phyloP scores from a whole-genome alignment of 495 filamentous ascomycete species.

The Lasiosphaeriaceae sp. region DNA sequence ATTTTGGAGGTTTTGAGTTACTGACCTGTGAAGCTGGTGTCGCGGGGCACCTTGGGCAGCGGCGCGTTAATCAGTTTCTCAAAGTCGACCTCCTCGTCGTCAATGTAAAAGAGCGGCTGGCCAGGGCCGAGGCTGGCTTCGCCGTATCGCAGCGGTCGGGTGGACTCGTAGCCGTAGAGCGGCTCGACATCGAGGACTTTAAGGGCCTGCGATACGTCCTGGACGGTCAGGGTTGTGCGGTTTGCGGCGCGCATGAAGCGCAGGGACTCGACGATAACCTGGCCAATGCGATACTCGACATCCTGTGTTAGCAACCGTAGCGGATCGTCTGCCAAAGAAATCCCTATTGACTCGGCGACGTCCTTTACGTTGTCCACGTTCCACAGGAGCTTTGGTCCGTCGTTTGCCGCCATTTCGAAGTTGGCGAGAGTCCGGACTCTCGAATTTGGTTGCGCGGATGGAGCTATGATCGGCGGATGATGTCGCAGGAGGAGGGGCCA shows the following conservation, averaged over 20 bases:
- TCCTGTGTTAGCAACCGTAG: constrained; percentile 82
- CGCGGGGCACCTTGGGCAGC: constrained; percentile 89
- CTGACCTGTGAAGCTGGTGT: constrained; percentile 84
- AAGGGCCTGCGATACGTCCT: constrained; percentile 81
- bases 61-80: constrained; percentile 97
- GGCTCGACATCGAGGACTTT: constrained; percentile 87
- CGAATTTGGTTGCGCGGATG: too few relatives aligned
- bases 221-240: constrained; percentile 75
- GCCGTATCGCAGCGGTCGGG: constrained; percentile 79
- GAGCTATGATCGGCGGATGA: too few relatives aligned
- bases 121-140: constrained; percentile 90
- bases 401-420: constrained; percentile 21
- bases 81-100: constrained; percentile 98
- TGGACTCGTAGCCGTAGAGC: constrained; percentile 91
- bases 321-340: constrained; percentile 75
- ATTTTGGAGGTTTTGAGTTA: background rate
- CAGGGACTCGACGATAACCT: constrained; percentile 87
- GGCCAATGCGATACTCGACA: constrained; percentile 88
- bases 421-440: too few relatives aligned
- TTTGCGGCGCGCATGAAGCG: constrained; percentile 91
- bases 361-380: constrained; percentile 93
- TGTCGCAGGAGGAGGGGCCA: too few relatives aligned
- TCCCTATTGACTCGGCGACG: constrained; percentile 92
- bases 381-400: constrained; percentile 61
- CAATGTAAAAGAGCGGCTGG: constrained; percentile 95